Percentiles rank a stretch among this genome's conserved stretches.
Conservation (phyloP, 495 filamentous ascomycete genomes). For the Apodospora peruviana region DNA sequence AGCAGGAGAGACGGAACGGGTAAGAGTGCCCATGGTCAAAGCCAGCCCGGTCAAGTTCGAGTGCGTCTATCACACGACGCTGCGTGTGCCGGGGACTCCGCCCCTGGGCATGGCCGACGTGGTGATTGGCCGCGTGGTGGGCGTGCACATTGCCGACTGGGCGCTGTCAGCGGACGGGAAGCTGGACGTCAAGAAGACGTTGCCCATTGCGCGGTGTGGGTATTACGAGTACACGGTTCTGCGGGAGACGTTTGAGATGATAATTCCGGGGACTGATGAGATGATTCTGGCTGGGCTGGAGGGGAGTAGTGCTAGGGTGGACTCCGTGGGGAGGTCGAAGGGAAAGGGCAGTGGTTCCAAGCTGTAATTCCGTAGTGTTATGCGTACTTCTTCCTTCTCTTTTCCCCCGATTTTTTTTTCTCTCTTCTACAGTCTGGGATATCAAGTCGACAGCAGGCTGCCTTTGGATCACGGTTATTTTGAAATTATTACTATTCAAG, state of each 20-base stretch:
- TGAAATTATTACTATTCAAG: no score
- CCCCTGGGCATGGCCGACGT: conserved; percentile 50
- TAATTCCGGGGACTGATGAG: conserved; percentile 26
- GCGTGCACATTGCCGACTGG: conserved; percentile 48
- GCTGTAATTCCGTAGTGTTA: no score
- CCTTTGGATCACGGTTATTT: no score
- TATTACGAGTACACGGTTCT: conserved; percentile 53
- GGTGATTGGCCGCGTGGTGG: conserved; percentile 52
- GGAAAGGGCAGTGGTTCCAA: no score
- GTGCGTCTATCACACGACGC: conserved; percentile 47
- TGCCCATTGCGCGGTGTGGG: conserved; percentile 54
- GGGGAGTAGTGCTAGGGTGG: conserved; percentile 6
- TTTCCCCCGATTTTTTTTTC: no score
- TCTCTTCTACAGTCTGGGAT: no score
- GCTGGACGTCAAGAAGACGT: conserved; percentile 48
- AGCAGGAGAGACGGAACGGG: conserved; percentile 25
- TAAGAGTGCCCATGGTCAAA: conserved; percentile 43
- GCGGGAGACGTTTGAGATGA: conserved; percentile 49
- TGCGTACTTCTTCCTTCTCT: no score
- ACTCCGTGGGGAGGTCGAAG: conserved; percentile 1
- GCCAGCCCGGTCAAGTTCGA: conserved; percentile 52
- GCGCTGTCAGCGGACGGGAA: conserved; percentile 41
- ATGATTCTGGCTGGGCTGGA: conserved; percentile 12
- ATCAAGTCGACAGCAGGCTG: no score
- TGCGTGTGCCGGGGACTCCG: conserved; percentile 47